A percentile compares a stretch with the other conserved stretches of the same genome.
phyloP scores from a whole-genome alignment of 2,329 filamentous ascomycete species.

The Calonectria henricotiae region DNA sequence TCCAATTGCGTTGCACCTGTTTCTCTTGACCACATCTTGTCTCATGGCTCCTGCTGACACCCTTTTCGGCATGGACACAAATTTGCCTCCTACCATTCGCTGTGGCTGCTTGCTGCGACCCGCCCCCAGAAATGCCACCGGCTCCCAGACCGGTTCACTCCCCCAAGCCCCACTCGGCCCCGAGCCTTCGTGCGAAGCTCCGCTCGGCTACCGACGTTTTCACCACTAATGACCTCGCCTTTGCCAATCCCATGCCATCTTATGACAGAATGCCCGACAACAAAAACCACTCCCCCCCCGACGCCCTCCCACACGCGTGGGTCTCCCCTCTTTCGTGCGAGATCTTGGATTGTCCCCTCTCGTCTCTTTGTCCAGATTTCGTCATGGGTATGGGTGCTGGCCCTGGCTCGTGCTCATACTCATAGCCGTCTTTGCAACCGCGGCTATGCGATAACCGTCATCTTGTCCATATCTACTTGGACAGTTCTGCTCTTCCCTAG shows the following conservation, averaged over 20 bases:
- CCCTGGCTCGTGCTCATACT: constrained; percentile 23
- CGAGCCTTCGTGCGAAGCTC: constrained; percentile 46
- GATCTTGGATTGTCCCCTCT: constrained; percentile 35
- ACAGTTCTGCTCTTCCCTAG: neutral
- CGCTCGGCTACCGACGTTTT: constrained; percentile 51
- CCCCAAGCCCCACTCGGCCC: constrained; percentile 46
- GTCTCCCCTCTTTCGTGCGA: constrained; percentile 38
- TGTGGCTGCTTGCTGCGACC: constrained; percentile 23
- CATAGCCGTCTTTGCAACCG: constrained; percentile 25
- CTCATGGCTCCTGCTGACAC: constrained; percentile 44
- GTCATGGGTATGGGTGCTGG: constrained; percentile 28
- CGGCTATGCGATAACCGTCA: constrained; percentile 23
- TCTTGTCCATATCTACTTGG: constrained; percentile 9
- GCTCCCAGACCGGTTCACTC: constrained; percentile 18
- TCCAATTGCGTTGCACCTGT: constrained; percentile 40
- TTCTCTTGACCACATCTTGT: constrained; percentile 48
- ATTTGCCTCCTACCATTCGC: constrained; percentile 37
- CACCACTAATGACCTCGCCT: constrained; percentile 41
- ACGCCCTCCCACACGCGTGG: constrained; percentile 41
- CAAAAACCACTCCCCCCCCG: constrained; percentile 51
- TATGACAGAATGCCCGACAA: constrained; percentile 42
- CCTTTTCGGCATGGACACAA: constrained; percentile 26
- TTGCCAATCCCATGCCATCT: constrained; percentile 41
- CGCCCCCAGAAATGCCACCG: constrained; percentile 34
- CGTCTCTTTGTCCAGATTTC: constrained; percentile 20